A percentile compares a stretch with the other conserved stretches of the same genome.
Conservation (phyloP, 208 protist species). For the Trypanosoma grayi region DNA sequence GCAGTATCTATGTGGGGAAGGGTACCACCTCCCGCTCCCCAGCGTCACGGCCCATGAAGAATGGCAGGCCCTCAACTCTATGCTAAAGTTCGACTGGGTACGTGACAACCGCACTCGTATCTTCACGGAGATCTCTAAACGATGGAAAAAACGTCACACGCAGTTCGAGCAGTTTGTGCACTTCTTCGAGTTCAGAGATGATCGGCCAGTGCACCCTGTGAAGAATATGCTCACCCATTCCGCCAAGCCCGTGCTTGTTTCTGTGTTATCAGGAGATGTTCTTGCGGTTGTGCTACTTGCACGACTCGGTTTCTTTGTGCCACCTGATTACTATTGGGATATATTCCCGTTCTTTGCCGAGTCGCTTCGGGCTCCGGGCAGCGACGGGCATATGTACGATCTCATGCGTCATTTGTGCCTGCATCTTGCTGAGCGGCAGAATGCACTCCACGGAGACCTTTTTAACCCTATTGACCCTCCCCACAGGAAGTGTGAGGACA, state of each 20-base stretch:
- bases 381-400: constrained; percentile 35
- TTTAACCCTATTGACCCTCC: constrained; percentile 65
- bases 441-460: constrained; percentile 39
- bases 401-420: constrained; percentile 69
- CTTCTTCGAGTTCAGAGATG: constrained; percentile 81
- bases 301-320: constrained; percentile 78
- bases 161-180: constrained; percentile 88
- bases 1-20: constrained; percentile 81
- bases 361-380: constrained; percentile 35
- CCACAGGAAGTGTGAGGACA: background rate
- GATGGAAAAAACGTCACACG: constrained; percentile 72
- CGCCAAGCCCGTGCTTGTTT: constrained; percentile 79
- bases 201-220: constrained; percentile 33
- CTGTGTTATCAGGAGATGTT: constrained; percentile 71
- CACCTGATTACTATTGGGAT: constrained; percentile 83
- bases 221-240: constrained; percentile 83
- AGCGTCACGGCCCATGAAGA: constrained; percentile 73
- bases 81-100: constrained; percentile 83
- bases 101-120: constrained; percentile 84
- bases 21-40: constrained; percentile 74
- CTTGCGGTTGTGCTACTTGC: constrained; percentile 70
- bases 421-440: constrained; percentile 40
- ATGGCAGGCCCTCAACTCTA: constrained; percentile 55
- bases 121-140: constrained; percentile 84
- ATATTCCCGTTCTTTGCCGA: constrained; percentile 75